Evolutionary conservation across 805 yeast species (phyloP).

Genomic region (Wickerhamomyces pijperi): DNA sequence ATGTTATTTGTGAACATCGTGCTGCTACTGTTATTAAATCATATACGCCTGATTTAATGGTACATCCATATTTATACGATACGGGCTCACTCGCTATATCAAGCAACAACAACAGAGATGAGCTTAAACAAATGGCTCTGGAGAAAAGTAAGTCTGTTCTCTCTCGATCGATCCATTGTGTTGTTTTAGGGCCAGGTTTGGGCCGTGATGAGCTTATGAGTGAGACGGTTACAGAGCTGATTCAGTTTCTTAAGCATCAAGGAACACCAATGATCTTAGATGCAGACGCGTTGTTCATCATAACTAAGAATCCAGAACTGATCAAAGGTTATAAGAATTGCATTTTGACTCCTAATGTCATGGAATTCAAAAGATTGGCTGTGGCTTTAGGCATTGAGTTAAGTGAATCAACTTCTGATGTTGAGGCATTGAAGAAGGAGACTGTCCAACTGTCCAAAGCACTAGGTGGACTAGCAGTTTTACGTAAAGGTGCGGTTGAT

Average conservation of each 20-base stretch:
- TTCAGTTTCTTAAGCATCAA: slow-evolving; percentile 40
- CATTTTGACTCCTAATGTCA: slow-evolving; percentile 80
- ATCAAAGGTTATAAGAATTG: slow-evolving; percentile 47
- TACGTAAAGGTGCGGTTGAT: slow-evolving; percentile 68
- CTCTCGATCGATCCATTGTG: slow-evolving; percentile 54
- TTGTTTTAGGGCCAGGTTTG: slow-evolving; percentile 88
- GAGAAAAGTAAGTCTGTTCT: slow-evolving; percentile 47
- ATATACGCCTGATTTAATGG: slow-evolving; percentile 91
- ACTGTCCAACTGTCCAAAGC: slow-evolving; percentile 33
- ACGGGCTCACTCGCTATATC: too few species aligned
- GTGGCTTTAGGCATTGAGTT: slow-evolving; percentile 30
- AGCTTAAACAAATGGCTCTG: too few species aligned
- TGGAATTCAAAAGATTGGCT: slow-evolving; percentile 66
- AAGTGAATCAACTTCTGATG: not conserved
- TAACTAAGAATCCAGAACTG: slow-evolving; percentile 46
- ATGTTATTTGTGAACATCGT: slow-evolving; percentile 69
- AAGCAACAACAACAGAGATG: too few species aligned
- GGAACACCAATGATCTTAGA: slow-evolving; percentile 71
- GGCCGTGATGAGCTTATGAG: slow-evolving; percentile 74
- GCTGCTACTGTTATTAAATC: slow-evolving; percentile 78
- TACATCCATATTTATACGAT: slow-evolving; percentile 78
- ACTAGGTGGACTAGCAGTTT: slow-evolving; percentile 47
- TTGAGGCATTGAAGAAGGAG: slow-evolving; percentile 5
- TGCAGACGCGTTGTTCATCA: slow-evolving; percentile 76
- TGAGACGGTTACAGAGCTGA: slow-evolving; percentile 42